These are phyloP conservation scores for Coemansia umbellata DNA, from an alignment of 192 early-diverging fungal genomes.

Conservation along the genomic window DNA sequence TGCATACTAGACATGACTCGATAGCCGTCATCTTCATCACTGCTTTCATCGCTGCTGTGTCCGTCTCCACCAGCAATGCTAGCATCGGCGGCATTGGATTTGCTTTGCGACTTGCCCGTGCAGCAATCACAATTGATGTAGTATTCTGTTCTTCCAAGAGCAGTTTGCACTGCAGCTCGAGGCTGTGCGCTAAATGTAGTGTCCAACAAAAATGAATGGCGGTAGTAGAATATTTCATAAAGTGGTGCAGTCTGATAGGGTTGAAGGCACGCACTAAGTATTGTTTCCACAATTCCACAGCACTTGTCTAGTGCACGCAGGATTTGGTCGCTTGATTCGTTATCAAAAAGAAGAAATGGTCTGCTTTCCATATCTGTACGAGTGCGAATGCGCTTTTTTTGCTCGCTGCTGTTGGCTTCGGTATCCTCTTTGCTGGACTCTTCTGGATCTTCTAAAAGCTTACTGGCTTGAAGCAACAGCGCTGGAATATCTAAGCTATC, in stretches of 20 bases:
- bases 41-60: conserved; percentile 20
- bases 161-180: conserved; percentile 79
- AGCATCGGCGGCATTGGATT: neutral
- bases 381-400: conserved; percentile 30
- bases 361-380: conserved; percentile 44
- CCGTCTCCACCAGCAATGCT: neutral
- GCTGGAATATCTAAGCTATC: conserved; percentile 8
- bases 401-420: neutral
- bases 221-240: conserved; percentile 80
- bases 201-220: conserved; percentile 64
- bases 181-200: conserved; percentile 83
- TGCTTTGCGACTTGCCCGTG: neutral
- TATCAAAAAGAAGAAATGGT: conserved; percentile 46
- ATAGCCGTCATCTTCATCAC: conserved; percentile 32
- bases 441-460: conserved; percentile 14
- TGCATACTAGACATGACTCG: conserved; percentile 62
- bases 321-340: conserved; percentile 32
- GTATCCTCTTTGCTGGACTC: neutral
- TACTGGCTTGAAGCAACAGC: conserved; percentile 8
- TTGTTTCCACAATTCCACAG: conserved; percentile 20
- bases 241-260: conserved; percentile 64
- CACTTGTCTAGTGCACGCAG: conserved; percentile 31
- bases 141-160: conserved; percentile 67
- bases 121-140: conserved; percentile 88
- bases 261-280: conserved; percentile 36